Evolutionary conservation across 2,329 filamentous ascomycete genomes (phyloP), one percentile per base, ranked within the genome.

Genomic region (Paecilomyces variotii): DNA sequence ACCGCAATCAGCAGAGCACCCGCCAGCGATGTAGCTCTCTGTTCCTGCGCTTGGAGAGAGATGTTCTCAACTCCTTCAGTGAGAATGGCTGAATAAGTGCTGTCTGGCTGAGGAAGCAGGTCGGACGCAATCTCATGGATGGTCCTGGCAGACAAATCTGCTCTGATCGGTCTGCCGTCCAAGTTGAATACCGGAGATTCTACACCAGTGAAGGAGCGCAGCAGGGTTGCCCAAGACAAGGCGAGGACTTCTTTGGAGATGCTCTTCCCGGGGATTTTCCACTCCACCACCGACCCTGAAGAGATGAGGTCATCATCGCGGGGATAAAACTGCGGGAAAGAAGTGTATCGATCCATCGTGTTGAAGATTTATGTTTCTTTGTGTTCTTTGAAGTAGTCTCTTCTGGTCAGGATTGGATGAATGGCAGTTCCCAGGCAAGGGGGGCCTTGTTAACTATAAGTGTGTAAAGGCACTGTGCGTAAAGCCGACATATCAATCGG

Each of bases 101-200:
- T 45, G 14, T 45, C 39, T 45, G 39, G 39, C n/a, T 45, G 39
- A 45, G 39, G 12, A 19, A 9, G 14, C 39, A 45, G 19, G 5
- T 45, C 39, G 39, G 39, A 9, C 14, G n/a, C n/a, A n/a, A 6
- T 61, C 6, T 58, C 59, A 9, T 59, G 60, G 51, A 68, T 63
- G 4, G 54, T 63, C 35, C 57, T 58, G 27, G 62, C 25, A 24
- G 56, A 57, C 32, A 67, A 53, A 59, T 72, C 63, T 55, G 57
- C 67, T 58, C 67, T 68, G 50, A 73, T 65, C 26, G 69, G 64
- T 10, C 56, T 54, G 24, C 64, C 64, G 53, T 73, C 65, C 34
- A 72, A 54, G 14, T 58, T 49, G 58, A 75, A 73, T 19, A 70
- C 64, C n/a, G 70, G 71, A 28, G 53, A 60, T 54, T 72, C 67